Evolutionary conservation across 352 stramenopile genomes (phyloP), one percentile per base, ranked within the genome.

Genomic region (Albugo laibachii): DNA sequence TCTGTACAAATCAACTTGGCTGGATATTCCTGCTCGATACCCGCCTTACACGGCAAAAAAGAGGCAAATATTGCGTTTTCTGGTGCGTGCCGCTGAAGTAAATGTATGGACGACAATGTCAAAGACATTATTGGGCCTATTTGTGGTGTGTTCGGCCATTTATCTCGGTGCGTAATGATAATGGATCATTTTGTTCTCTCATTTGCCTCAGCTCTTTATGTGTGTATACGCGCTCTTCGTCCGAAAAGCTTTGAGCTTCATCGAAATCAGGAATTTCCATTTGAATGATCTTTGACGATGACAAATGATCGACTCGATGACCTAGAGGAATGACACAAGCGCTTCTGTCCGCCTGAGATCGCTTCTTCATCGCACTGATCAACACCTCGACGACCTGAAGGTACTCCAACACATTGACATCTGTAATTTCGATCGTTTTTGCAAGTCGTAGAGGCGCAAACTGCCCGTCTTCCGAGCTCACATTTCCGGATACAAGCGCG

Each of bases 341-440:
- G 3, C 8, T 31, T 8, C 8, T 8, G 3, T 43, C 8, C 38
- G 38, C 3, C 3, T 19, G 3, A 3, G 16, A 19, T 19, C 38
- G 16, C 8, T 24, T 76, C 66, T 34, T 76, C 24, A 83, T 49
- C 11, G 67, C 63, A 18, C 69, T 83, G 12, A 68, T 62, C 46
- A 77, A 83, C 46, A 62, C 79, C 57, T 86, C 71, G 36, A 86
- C 78, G 13, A 65, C 71, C 47, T 83, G 66, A n/a, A 84, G 59
- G 34, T 78, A 83, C 49, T 83, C 74, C 31, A 86, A 60, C 24
- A 83, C 63, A 40, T 82, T 86, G 21, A 64, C 47, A 36, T 83
- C 69, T 0, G 66, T 79, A 21, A 79, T 55, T 44, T 76, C 66
- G 13, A 59, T 61, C n/a, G 63, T 65, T 36, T 56, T 58, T 3